Evolutionary conservation across 2,329 filamentous ascomycete species (phyloP).

Genomic region (Esteya vermicola): DNA sequence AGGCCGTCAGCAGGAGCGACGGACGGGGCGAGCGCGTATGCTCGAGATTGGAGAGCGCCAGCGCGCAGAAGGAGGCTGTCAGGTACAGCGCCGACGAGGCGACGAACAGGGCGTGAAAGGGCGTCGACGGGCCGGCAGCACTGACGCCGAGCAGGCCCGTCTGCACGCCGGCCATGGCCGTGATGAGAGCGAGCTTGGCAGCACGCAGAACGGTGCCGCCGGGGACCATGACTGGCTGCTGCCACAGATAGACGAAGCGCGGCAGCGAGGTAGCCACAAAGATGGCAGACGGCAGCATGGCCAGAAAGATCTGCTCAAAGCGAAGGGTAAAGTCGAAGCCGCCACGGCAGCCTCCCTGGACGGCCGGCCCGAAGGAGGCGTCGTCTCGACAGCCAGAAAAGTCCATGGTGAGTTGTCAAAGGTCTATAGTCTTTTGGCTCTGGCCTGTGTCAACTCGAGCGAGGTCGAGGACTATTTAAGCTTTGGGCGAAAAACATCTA

Average conservation of each 20-base stretch:
- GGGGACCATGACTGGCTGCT: slow-evolving; percentile 6
- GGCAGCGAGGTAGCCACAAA: slow-evolving; percentile 18
- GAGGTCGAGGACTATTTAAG: too few relatives aligned
- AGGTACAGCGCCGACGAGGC: slow-evolving; percentile 1
- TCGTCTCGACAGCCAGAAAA: not conserved
- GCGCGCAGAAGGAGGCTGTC: slow-evolving; percentile 17
- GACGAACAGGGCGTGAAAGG: not conserved
- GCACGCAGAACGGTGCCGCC: slow-evolving; percentile 7
- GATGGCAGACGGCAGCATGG: slow-evolving; percentile 16
- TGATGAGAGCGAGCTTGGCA: not conserved
- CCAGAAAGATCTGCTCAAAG: slow-evolving; percentile 24
- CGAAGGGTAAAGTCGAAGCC: slow-evolving; percentile 33
- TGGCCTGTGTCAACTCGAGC: too few relatives aligned
- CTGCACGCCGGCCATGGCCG: not conserved
- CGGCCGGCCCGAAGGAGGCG: not conserved
- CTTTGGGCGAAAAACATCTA: too few relatives aligned
- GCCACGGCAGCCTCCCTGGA: not conserved
- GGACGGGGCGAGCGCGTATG: slow-evolving; percentile 18
- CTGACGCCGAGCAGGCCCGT: not conserved
- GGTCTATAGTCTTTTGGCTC: too few relatives aligned
- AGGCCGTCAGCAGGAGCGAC: slow-evolving; percentile 18
- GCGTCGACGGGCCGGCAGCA: not conserved
- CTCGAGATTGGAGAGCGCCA: slow-evolving; percentile 18
- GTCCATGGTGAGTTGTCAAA: not conserved
- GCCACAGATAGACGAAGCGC: slow-evolving; percentile 9